A percentile compares a stretch with the other conserved stretches of the same genome.
These are phyloP conservation scores for Penicillium sclerotiorum DNA, from an alignment of 2,329 filamentous ascomycete genomes.

Conservation along the genomic window DNA sequence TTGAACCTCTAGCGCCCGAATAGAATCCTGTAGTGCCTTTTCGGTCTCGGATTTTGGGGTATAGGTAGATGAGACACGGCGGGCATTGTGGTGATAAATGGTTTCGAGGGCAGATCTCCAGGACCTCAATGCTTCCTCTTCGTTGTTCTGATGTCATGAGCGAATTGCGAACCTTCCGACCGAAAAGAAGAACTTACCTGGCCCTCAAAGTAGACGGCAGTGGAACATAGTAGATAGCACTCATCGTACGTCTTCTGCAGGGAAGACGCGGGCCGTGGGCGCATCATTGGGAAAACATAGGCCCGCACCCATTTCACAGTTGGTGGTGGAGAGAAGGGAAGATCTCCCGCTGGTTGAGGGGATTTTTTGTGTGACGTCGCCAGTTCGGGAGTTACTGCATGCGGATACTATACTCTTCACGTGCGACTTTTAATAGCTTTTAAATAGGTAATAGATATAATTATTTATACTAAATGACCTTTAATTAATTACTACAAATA, in stretches of 20 bases:
- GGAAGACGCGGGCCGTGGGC: slow-evolving; percentile 65
- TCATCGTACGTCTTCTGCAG: slow-evolving; percentile 98
- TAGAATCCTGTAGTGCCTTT: slow-evolving; percentile 75
- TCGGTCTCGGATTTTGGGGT: slow-evolving; percentile 79
- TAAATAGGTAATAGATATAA: too few species aligned
- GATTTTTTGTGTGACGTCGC: slow-evolving; percentile 39
- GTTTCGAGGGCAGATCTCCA: slow-evolving; percentile 88
- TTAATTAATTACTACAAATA: too few species aligned
- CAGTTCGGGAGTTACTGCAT: slow-evolving; percentile 15
- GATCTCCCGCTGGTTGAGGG: slow-evolving; percentile 28
- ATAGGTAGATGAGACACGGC: slow-evolving; percentile 70
- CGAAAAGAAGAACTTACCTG: slow-evolving; percentile 60
- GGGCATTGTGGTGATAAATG: slow-evolving; percentile 83
- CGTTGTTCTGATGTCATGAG: slow-evolving; percentile 69
- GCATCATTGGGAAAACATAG: slow-evolving; percentile 47
- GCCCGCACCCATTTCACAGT: slow-evolving; percentile 25
- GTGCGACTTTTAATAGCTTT: too few species aligned
- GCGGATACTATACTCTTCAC: too few species aligned
- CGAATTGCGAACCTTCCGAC: slow-evolving; percentile 4
- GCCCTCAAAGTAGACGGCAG: slow-evolving; percentile 92
- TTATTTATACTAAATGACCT: too few species aligned
- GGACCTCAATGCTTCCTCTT: slow-evolving; percentile 83
- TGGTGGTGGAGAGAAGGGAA: slow-evolving; percentile 20
- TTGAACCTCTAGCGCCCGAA: slow-evolving; percentile 82
- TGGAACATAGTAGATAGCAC: slow-evolving; percentile 91